Base-by-base conservation (phyloP, 352 stramenopile species). In the Pythium guiyangense region DNA sequence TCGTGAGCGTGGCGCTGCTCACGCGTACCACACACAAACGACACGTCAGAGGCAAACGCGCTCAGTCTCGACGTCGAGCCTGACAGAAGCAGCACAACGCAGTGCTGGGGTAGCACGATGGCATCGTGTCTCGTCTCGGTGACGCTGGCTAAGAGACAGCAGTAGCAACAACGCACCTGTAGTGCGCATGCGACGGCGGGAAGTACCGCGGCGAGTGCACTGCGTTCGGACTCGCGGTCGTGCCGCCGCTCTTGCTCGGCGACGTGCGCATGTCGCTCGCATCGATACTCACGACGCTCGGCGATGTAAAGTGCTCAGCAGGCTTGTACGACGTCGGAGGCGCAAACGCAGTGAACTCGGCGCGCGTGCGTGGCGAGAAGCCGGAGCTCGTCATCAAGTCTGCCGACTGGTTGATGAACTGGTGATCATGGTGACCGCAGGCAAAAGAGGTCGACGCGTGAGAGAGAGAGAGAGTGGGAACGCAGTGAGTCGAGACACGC, bases 401-500 rank as follows among this genome's bases (percentile, higher is more conserved):
- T 0, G 76, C 63, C 10, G 70, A 65, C 34, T 87, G 72, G 63
- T 85, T 88, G 57, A 88, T 81, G 47, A 88, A 88, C 79, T 90
- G 55, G 25, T 64, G 18, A 59, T 27, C n/a, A n/a, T n/a, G n/a
- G n/a, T n/a, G n/a, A n/a, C n/a, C n/a, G 31, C 55, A 6, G n/a
- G n/a, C n/a, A n/a, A n/a, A n/a, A n/a, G n/a, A 37, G 4, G 60
- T 50, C 34, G 14, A 62, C 4, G n/a, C 18, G 10, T 17, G n/a
- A n/a, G n/a, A n/a, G n/a, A n/a, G 6, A 26, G 11, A 53, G 52
- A 1, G 6, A 35, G 6, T 12, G 47, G 67, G 10, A 66, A 55
- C 1, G 31, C 31, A 35, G 11, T 10, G 31, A 35, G 6, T 35
- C 6, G 3, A 31, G 52, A 51, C 26, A 56, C 6, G 0, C n/a